Evolutionary conservation across 306 rosid genomes (phyloP), one percentile per base, ranked within the genome.

Genomic region (Vigna trinervia): DNA sequence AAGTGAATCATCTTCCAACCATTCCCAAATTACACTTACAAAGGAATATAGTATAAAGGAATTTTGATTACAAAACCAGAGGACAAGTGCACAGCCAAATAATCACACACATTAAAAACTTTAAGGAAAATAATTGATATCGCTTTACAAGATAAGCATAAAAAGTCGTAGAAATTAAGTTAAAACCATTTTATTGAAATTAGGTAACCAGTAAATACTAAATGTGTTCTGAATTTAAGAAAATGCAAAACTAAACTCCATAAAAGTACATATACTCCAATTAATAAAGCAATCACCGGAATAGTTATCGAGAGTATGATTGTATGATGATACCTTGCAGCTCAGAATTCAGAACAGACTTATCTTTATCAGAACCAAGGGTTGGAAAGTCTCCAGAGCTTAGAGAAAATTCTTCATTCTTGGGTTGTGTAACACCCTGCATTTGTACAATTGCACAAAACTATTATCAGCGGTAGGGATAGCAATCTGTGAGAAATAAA

Each of bases 321-420:
- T 28, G 41, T 5, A 30, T 66, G 68, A 81, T 46, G 57, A 36
- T 76, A 92, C 98, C 98, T 87, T 78, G 91, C 54, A 82, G 79
- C 77, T 86, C 93, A 20, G 87, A 82, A 79, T 81, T 83, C 86
- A 81, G 92, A 50, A 78, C 85, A 58, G 85, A 74, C 71, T 85
- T 88, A 75, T 90, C 98, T 84, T 88, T 94, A 57, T 88, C 97
- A 20, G 97, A 90, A 84, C 98, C 97, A 86, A 95, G 98, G 39
- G 96, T 87, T 23, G 98, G 98, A 83, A 95, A 95, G 80, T 95
- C 97, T 83, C 97, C 98, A 70, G 97, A 89, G 76, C 93, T 77
- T 68, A 92, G 85, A 38, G 97, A 90, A 88, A 95, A 95, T 70
- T 78, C 92, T 77, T 87, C 93, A 61, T 83, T 84, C 85, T 88